Base-by-base conservation (phyloP, 305 asterid species). In the Solanum hybrid region DNA sequence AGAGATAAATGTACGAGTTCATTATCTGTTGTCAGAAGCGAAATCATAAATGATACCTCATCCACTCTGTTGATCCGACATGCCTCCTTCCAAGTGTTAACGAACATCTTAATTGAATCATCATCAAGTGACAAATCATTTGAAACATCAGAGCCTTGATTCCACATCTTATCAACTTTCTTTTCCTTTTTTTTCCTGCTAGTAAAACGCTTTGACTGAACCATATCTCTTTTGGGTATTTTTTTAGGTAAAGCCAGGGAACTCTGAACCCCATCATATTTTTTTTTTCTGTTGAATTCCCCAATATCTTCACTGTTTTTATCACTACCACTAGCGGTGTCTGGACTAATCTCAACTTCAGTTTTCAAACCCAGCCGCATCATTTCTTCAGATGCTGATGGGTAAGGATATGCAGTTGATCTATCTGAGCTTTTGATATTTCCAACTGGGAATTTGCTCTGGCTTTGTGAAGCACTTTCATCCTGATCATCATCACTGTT, bases 381-480 rank as follows among this genome's bases (percentile, higher is more conserved):
- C 90, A 83, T 95, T 92, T 97, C 99, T 94, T 97, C 99, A 94
- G 94, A 92, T 86, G 93, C 98, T 15, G 99, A 97, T 51, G 99
- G 99, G 90, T 97, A 96, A 88, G 99, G 99, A 91, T 96, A 97
- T 45, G 94, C 94, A 90, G 95, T 93, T 79, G 93, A 92, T 92
- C 92, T 94, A 57, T 96, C 99, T 33, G 95, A 87, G 45, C 77
- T 79, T 87, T 90, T 92, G 88, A 70, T 91, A 90, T 90, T 93
- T 90, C 91, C 93, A 90, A 89, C 89, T 70, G 91, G 81, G 78
- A 82, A 79, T 88, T 91, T 93, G 89, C 91, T 88, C 88, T 73
- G 89, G 90, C 89, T 87, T 14, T 86, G 88, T 39, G 85, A 79
- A 87, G 91, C 90, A 90, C 89, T 93, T 90, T 82, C 94, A 45